These are phyloP conservation scores for Coemansia reversa DNA, from an alignment of 192 early-diverging fungal species.

Conservation along the genomic window DNA sequence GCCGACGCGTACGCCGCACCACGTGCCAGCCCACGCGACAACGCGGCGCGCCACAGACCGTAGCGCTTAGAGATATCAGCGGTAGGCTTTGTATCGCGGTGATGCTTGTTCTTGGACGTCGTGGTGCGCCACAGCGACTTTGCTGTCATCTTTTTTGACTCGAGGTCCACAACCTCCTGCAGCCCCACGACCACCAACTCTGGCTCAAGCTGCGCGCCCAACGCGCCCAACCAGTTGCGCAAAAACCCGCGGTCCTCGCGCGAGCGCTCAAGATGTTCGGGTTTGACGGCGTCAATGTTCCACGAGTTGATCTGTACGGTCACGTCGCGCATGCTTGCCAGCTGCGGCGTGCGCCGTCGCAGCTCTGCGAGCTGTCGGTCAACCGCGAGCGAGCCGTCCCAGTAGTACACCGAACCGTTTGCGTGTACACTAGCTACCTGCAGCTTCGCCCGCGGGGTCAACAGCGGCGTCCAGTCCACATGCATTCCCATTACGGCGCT, in stretches of 20 bases:
- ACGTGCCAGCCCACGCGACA: conserved; percentile 61
- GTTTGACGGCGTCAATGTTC: conserved; percentile 93
- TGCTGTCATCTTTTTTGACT: conserved; percentile 72
- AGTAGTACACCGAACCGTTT: conserved; percentile 47
- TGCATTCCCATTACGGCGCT: conserved; percentile 27
- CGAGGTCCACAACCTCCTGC: conserved; percentile 96
- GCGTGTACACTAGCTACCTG: conserved; percentile 49
- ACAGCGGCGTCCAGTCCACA: conserved; percentile 47
- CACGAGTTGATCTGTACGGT: conserved; percentile 83
- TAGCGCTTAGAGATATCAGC: conserved; percentile 63
- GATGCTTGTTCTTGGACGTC: conserved; percentile 23
- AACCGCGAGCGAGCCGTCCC: conserved; percentile 44
- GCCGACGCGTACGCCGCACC: conserved; percentile 43
- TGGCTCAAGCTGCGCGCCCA: conserved; percentile 59
- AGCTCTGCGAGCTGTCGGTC: conserved; percentile 60
- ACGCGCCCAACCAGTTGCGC: conserved; percentile 34
- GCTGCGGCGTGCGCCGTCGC: conserved; percentile 60
- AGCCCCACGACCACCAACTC: conserved; percentile 87
- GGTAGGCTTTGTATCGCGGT: conserved; percentile 12
- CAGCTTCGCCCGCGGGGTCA: conserved; percentile 30
- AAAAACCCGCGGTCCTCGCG: conserved; percentile 40
- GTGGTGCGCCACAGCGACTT: conserved; percentile 53
- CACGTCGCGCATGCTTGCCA: conserved; percentile 63
- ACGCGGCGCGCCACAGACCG: conserved; percentile 78
- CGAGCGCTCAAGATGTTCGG: conserved; percentile 64